Evolutionary conservation across 345 rosid genomes (phyloP), one percentile per base, ranked within the genome.

Genomic region (Erodium maritimum): DNA sequence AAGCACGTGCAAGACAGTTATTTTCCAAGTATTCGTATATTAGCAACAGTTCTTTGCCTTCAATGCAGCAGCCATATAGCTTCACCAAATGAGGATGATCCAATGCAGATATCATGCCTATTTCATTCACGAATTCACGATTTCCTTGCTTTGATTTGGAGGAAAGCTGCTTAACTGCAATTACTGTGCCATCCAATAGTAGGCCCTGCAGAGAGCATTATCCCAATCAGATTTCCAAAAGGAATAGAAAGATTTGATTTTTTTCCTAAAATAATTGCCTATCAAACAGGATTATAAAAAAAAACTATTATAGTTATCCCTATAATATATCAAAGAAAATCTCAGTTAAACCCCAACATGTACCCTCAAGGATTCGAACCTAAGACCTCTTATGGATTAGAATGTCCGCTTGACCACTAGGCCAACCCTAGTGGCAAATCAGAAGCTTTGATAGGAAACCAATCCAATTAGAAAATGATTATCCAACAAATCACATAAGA

Each of bases 11-110:
- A 54, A 86, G 94, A 67, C 84, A 71, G 65, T 86, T 83, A 54
- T 83, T 86, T 58, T 79, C 90, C 80, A 86, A 37, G 77, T 83
- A 83, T 69, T 86, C 89, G 20, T 86, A 86, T 9, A 86, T 82
- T 52, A 86, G 65, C 63, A 83, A 63, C 24, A 81, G 65, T 61
- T 86, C 80, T 56, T 74, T 79, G 65, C 79, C 79, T 69, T 83
- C 94, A 3, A 76, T 68, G 51, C 94, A 83, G 60, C 90, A 83
- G 60, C 94, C 84, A 63, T 74, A 78, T 54, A 86, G 79, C 68
- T 65, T 83, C 16, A 86, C 94, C 53, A 86, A 81, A 63, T 81
- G 75, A 0, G 85, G 87, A 55, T 83, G 90, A 34, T 79, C 82
- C 56, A 83, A 67, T 6, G 79, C 84, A 17, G 85, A 73, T 19